Conservation (phyloP, 2,329 filamentous ascomycete genomes). For the Ophiostoma tasmaniense region DNA sequence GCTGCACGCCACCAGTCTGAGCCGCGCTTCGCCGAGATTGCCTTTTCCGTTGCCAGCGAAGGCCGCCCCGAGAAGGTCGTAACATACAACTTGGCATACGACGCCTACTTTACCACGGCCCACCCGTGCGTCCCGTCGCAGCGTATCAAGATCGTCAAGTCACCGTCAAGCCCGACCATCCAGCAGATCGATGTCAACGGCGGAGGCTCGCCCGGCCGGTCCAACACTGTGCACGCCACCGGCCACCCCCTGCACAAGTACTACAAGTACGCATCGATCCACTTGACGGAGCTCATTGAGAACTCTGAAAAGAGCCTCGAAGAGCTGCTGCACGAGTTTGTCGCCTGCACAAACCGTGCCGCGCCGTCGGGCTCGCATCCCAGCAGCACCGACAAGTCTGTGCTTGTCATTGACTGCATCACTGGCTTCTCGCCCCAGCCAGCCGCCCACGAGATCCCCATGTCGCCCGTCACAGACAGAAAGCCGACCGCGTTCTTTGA, state of each 20-base stretch:
- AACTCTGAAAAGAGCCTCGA: constrained; percentile 39
- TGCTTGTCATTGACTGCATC: constrained; percentile 57
- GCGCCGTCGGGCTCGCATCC: constrained; percentile 25
- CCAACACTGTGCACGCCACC: constrained; percentile 37
- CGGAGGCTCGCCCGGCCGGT: constrained; percentile 32
- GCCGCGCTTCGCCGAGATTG: constrained; percentile 34
- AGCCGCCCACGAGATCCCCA: constrained; percentile 37
- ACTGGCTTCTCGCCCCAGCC: constrained; percentile 42
- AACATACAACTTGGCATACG: constrained; percentile 43
- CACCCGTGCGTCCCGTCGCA: constrained; percentile 55
- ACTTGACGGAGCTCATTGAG: constrained; percentile 48
- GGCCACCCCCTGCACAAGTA: constrained; percentile 57
- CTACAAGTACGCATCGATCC: constrained; percentile 51
- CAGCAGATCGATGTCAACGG: constrained; percentile 46
- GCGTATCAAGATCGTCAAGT: constrained; percentile 49
- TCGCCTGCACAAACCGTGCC: constrained; percentile 27
- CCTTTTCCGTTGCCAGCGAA: constrained; percentile 36
- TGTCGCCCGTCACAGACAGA: constrained; percentile 40
- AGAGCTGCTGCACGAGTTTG: constrained; percentile 35
- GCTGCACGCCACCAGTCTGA: constrained; percentile 25
- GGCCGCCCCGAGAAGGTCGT: constrained; percentile 33
- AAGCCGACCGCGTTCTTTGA: constrained; percentile 25
- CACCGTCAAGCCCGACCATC: constrained; percentile 51
- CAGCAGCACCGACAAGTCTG: constrained; percentile 24
- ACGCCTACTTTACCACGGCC: constrained; percentile 57